Evolutionary conservation across 2,329 filamentous ascomycete genomes (phyloP), one percentile per base, ranked within the genome.

Genomic region (Trichoderma endophyticum): DNA sequence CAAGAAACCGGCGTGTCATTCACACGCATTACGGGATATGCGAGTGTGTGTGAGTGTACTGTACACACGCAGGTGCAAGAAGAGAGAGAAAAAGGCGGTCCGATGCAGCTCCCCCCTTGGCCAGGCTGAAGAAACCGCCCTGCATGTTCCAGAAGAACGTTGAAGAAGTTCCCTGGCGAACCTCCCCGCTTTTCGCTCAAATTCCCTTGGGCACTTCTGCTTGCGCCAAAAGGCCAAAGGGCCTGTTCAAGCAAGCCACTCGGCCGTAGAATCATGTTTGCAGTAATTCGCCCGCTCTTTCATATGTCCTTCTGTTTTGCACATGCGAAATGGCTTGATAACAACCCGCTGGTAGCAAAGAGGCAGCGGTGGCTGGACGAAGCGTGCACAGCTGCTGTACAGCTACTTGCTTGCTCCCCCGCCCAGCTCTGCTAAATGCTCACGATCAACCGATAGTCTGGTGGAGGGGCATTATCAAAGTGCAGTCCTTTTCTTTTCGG

Each of bases 41-140:
- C 15, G 39, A 43, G 36, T 39, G 36, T 39, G 36, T 39, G 39
- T 43, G 39, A 7, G 36, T 43, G 26, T 66, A 36, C 62, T 8
- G n/a, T 15, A 30, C 18, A 65, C 39, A 54, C 48, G 30, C 30
- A 54, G 48, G 21, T 6, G 39, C 64, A 67, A 24, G 0, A 39
- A 30, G 15, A 36, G 57, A 34, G 54, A 43, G 15, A 24, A 65
- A 56, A 67, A 48, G 65, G 56, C 54, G 56, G 65, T 69, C 54
- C 65, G 56, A 60, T 69, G 54, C 65, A 48, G 43, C 11, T 21
- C 15, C 43, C 65, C 43, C 67, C 67, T 54, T 36, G 34, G 48
- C 11, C 48, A 63, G 67, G 67, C 67, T 70, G 59, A 70, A 56
- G 67, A 70, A 54, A 39, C 67, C 67, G 67, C 67, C 64, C 67